Evolutionary conservation across 805 yeast species (phyloP), one percentile per base, ranked within the genome.

Genomic region (Hanseniaspora thailandica): DNA sequence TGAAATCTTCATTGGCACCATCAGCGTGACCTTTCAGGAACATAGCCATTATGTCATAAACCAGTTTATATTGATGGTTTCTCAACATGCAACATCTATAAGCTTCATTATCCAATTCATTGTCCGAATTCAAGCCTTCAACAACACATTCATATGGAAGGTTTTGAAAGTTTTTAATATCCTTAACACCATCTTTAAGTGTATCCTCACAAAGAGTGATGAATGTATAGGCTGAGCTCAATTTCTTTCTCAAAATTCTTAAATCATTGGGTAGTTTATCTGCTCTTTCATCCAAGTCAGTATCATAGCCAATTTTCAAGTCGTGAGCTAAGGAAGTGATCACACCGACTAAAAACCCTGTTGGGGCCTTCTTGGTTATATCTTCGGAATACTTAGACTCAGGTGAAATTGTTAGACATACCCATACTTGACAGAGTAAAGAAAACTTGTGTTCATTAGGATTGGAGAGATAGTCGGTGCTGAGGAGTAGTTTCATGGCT

Each of bases 401-500:
- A 1, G 70, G 69, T 1, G 70, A 62, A 48, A 64, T 61, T 12
- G 61, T 67, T 33, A 61, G 62, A 40, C 61, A 63, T 13, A 66
- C 57, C 70, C 70, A 66, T 30, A 66, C 43, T 64, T 56, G 33
- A 63, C 55, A 47, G 65, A 66, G 9, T 63, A 59, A 19, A 62
- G 55, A 20, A 59, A 61, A 44, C 62, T 66, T 58, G 5, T 19
- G 17, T 20, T 66, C 70, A 31, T 63, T 66, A 0, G 68, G 63
- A 40, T 66, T 62, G 15, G 63, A 62, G 48, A 62, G 61, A 47
- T 62, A 56, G 54, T 66, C 64, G 41, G 65, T 66, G 2, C 62
- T 58, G 1, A 65, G 60, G 40, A 66, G 49, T 26, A 63, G 57
- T 19, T 60, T 56, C 28, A 66, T 56, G 2, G 59, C 53, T 31